These are phyloP conservation scores for Cryphonectria parasitica DNA, from an alignment of 2,329 filamentous ascomycete genomes.

Conservation along the genomic window DNA sequence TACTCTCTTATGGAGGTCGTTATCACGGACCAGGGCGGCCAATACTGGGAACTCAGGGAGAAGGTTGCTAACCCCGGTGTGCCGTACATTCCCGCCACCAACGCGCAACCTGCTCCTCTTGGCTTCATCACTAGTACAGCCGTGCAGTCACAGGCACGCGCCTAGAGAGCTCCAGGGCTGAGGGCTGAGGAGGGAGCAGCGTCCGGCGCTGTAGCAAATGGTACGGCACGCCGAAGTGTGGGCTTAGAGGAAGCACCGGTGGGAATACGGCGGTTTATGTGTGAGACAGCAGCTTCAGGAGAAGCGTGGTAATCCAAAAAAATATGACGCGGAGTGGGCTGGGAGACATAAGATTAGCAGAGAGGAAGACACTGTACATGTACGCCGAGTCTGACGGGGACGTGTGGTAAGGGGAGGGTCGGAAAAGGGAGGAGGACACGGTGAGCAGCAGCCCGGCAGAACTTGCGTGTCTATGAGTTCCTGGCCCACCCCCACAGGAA, in stretches of 20 bases:
- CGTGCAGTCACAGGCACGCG: not conserved
- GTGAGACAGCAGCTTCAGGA: not conserved
- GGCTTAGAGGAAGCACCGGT: not conserved
- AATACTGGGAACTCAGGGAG: constrained; percentile 45
- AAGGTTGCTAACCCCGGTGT: constrained; percentile 30
- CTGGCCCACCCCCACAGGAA: not conserved
- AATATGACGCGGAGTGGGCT: not conserved
- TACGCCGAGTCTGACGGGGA: not conserved
- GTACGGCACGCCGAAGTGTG: not conserved
- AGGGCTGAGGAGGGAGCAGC: not conserved
- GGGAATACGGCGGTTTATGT: not conserved
- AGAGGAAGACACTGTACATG: not conserved
- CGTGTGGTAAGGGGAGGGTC: not conserved
- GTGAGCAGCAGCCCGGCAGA: not conserved
- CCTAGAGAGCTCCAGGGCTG: not conserved
- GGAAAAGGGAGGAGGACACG: not conserved
- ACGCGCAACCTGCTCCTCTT: constrained; percentile 11
- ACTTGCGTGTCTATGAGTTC: not conserved
- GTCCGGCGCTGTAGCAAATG: not conserved
- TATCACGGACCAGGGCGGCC: constrained; percentile 42
- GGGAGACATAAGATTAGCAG: not conserved
- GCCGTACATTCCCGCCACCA: constrained; percentile 6
- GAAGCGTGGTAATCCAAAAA: not conserved
- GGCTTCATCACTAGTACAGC: not conserved
- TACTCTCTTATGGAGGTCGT: constrained; percentile 54